Conservation (phyloP, 2,329 filamentous ascomycete genomes). For the Aspergillus sp. region DNA sequence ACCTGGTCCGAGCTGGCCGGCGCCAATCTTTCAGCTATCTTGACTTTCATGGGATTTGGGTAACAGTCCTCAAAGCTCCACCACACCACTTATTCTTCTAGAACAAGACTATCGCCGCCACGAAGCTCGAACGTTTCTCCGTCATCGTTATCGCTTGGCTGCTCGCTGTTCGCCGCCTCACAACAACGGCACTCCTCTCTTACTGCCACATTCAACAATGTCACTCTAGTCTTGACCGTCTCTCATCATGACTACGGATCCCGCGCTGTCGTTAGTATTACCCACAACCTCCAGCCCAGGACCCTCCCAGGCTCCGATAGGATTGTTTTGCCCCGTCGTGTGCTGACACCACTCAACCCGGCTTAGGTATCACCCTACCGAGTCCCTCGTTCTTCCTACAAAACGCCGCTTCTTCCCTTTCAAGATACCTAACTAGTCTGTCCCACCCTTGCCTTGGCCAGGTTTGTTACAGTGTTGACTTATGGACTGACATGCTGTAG, state of each 20-base stretch:
- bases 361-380: slow-evolving; percentile 63
- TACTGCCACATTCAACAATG: slow-evolving; percentile 29
- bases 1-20: slow-evolving; percentile 3
- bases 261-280: slow-evolving; percentile 36
- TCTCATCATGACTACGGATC: slow-evolving; percentile 45
- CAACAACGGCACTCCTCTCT: slow-evolving; percentile 10
- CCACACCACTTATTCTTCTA: slow-evolving; percentile 11
- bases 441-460: slow-evolving; percentile 20
- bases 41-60: slow-evolving; percentile 1
- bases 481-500: slow-evolving; percentile 28
- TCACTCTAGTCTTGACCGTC: slow-evolving; percentile 27
- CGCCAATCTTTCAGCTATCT: not conserved
- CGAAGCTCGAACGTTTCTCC: slow-evolving; percentile 1
- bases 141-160: slow-evolving; percentile 12
- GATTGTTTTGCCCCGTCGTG: slow-evolving; percentile 8
- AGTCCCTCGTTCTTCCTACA: slow-evolving; percentile 60
- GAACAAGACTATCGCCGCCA: slow-evolving; percentile 1
- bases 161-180: slow-evolving; percentile 10
- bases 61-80: slow-evolving; percentile 4
- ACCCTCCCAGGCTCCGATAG: not conserved
- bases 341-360: slow-evolving; percentile 14
- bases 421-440: slow-evolving; percentile 65
- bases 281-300: slow-evolving; percentile 3
- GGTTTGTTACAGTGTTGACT: not conserved
- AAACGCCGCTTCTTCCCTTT: slow-evolving; percentile 68